Conservation (phyloP, 73 alveolate species). For the Blepharisma japonicum region DNA sequence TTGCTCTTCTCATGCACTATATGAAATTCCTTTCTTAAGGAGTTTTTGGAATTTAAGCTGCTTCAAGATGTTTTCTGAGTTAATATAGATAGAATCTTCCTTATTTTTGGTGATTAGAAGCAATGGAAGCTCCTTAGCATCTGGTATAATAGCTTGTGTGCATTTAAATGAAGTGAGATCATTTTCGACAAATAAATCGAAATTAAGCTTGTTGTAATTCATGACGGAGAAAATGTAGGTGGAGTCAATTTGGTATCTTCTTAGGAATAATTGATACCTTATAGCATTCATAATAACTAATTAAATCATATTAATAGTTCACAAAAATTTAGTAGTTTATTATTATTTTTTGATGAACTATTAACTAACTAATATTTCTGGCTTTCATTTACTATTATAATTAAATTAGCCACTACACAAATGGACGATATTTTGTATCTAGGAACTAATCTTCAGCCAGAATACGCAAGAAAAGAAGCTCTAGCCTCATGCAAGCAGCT, state of each 20-base stretch:
- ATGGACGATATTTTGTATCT: too few relatives aligned
- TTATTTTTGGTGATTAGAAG: neutral
- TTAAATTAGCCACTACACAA: too few relatives aligned
- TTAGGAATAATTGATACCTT: neutral
- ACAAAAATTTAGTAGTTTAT: too few relatives aligned
- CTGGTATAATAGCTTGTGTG: neutral
- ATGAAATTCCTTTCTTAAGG: conserved; percentile 8
- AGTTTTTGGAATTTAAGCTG: neutral
- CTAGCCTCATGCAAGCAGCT: neutral
- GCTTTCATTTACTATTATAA: too few relatives aligned
- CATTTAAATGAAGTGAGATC: neutral
- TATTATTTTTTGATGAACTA: too few relatives aligned
- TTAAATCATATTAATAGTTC: too few relatives aligned
- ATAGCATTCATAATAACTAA: too few relatives aligned
- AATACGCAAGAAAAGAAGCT: neutral
- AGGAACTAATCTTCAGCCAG: neutral
- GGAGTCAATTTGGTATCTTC: neutral
- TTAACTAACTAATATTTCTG: too few relatives aligned
- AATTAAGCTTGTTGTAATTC: conserved; percentile 26
- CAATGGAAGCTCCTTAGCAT: neutral
- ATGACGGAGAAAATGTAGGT: neutral
- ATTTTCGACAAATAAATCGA: conserved; percentile 5
- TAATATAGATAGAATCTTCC: neutral
- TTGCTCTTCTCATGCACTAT: conserved; percentile 21
- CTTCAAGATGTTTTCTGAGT: neutral